phyloP scores from a whole-genome alignment of 441 rosid species.

The Gossypium gossypioides region DNA sequence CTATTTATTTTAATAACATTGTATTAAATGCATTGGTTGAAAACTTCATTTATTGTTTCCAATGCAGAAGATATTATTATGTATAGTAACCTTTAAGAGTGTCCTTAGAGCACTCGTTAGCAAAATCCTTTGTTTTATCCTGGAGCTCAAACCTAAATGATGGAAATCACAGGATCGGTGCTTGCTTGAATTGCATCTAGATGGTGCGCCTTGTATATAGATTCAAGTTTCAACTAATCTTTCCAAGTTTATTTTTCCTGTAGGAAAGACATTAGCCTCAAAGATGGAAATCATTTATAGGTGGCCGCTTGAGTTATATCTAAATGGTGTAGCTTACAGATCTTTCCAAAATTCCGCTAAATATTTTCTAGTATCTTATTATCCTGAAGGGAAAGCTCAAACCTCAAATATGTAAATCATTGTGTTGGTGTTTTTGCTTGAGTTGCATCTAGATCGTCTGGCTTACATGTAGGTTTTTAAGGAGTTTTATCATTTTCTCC shows the following conservation, averaged over 20 bases:
- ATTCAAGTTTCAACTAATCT: neutral
- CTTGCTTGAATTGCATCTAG: neutral
- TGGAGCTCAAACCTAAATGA: neutral
- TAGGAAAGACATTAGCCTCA: neutral
- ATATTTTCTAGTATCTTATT: neutral
- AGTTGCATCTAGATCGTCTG: neutral
- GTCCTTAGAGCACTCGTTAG: neutral
- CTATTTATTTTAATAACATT: neutral
- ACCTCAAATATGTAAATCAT: constrained; percentile 6
- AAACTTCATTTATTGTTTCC: neutral
- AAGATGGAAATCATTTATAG: neutral
- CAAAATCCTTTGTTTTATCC: neutral
- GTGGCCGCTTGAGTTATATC: neutral
- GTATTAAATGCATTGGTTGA: neutral
- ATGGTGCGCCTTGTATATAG: neutral
- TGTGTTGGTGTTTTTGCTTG: neutral
- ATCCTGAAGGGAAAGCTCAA: neutral
- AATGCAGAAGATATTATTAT: neutral
- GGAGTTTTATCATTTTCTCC: neutral
- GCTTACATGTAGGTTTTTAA: neutral
- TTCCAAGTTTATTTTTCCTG: neutral
- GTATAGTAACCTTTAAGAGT: neutral
- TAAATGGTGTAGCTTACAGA: neutral
- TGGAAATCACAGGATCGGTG: neutral
- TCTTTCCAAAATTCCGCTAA: neutral